A percentile compares a stretch with the other conserved stretches of the same genome.
phyloP scores from a whole-genome alignment of 768 basidiomycete species.

The Lanmaoa rubissima region DNA sequence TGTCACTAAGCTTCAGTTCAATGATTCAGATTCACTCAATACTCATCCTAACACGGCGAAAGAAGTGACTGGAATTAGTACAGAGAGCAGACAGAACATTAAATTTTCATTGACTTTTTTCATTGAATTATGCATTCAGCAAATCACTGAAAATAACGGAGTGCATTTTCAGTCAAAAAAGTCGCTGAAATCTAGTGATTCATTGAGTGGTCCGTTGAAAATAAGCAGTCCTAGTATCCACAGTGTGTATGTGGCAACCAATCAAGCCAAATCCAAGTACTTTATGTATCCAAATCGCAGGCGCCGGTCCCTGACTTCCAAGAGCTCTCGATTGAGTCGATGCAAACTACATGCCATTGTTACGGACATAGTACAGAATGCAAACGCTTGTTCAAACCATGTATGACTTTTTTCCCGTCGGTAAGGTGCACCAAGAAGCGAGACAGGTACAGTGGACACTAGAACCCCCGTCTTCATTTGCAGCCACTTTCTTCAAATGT shows the following conservation, averaged over 20 bases:
- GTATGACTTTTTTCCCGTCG: no score
- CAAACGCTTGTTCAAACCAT: no score
- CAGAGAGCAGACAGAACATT: neutral
- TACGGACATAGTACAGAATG: no score
- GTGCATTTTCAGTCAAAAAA: neutral
- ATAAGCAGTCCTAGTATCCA: neutral
- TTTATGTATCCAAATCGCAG: no score
- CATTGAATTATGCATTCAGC: neutral
- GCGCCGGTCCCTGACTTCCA: no score
- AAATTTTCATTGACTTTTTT: neutral
- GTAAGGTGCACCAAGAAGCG: no score
- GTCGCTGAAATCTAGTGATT: neutral
- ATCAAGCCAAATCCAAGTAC: neutral
- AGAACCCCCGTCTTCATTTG: no score
- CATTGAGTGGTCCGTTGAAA: neutral
- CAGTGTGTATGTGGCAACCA: neutral
- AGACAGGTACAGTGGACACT: no score
- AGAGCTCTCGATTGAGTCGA: no score
- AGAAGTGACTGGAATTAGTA: neutral
- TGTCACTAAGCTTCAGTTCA: neutral
- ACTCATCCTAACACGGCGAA: neutral
- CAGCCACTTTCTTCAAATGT: no score
- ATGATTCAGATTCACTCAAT: neutral
- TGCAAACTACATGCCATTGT: no score
- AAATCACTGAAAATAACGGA: neutral